Evolutionary conservation across 192 early-diverging fungal genomes (phyloP).

Genomic region (Obelidium mucronatum): DNA sequence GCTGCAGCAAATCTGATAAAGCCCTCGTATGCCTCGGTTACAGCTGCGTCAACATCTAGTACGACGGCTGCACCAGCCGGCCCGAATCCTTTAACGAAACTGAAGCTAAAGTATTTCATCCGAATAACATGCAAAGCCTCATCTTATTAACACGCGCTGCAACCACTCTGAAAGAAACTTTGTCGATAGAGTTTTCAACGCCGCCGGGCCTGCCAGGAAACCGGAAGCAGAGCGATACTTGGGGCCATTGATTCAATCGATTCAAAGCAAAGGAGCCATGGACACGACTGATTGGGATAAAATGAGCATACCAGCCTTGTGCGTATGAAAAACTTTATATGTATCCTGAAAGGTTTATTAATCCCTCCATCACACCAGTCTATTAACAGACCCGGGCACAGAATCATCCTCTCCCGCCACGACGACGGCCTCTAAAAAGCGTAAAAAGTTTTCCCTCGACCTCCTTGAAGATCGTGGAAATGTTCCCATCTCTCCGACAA

Average conservation of each 20-base stretch:
- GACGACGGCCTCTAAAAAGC: constrained; percentile 35
- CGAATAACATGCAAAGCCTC: neutral
- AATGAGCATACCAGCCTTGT: constrained; percentile 70
- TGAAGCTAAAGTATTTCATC: neutral
- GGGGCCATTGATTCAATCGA: constrained; percentile 59
- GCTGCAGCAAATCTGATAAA: neutral
- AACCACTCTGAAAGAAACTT: constrained; percentile 9
- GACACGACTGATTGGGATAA: constrained; percentile 73
- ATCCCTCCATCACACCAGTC: too few relatives aligned
- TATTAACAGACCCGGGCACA: neutral
- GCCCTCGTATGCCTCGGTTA: neutral
- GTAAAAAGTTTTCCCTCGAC: constrained; percentile 41
- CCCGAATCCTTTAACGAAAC: neutral
- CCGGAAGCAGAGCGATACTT: constrained; percentile 60
- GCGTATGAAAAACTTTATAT: too few relatives aligned
- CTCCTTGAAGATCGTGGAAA: constrained; percentile 23
- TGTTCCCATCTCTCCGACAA: neutral
- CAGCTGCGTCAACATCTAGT: neutral
- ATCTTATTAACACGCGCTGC: too few relatives aligned
- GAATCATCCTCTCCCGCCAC: neutral
- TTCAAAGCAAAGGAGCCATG: constrained; percentile 51
- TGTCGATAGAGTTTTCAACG: constrained; percentile 23
- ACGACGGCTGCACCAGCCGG: neutral
- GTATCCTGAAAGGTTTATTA: too few relatives aligned
- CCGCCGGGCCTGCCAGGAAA: constrained; percentile 20